Evolutionary conservation across 1,139 yeast species (phyloP), one percentile per base, ranked within the genome.

Genomic region (Geotrichum phurueaensis): DNA sequence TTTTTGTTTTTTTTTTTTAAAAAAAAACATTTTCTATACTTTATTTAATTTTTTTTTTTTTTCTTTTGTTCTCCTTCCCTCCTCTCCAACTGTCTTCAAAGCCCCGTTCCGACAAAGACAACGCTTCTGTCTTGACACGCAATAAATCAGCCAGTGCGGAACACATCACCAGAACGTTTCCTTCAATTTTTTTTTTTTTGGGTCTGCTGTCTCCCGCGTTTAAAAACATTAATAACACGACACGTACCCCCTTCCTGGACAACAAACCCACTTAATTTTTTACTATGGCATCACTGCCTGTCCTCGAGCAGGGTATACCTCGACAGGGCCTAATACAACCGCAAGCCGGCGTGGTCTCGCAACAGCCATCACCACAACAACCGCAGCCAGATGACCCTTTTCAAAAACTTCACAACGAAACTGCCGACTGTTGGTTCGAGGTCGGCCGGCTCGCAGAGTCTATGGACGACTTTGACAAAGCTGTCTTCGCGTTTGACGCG

Each of bases 351-450:
- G 27, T 15, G 15, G 64, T 49, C 31, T n/a, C n/a, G n/a, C 68
- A 53, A 53, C 66, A 51, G 36, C 67, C 60, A 61, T 69, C 63
- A 33, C 63, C 27, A 53, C 64, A 45, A 31, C 65, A 60, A 43
- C 66, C 61, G 18, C 67, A 63, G 50, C 67, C 62, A 49, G 69
- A 67, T 54, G 62, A 67, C 48, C 75, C 72, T 53, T 85, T 68
- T 54, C 75, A 71, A 59, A 75, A 76, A 63, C 70, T 77, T 29
- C 77, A 76, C 59, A 67, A 71, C 51, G 70, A 92, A 59, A 89
- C 94, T 33, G 88, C 92, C 4, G 95, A 90, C 61, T 89, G 97
- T 7, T 94, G 98, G 98, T 78, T 90, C 57, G 94, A 96, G 20
- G 85, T 92, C 62, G 79, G 97, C 36, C 84, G 90, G 27, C 81